These are phyloP conservation scores for Magnaporthiopsis poae DNA, from an alignment of 2,329 filamentous ascomycete genomes.

Conservation along the genomic window DNA sequence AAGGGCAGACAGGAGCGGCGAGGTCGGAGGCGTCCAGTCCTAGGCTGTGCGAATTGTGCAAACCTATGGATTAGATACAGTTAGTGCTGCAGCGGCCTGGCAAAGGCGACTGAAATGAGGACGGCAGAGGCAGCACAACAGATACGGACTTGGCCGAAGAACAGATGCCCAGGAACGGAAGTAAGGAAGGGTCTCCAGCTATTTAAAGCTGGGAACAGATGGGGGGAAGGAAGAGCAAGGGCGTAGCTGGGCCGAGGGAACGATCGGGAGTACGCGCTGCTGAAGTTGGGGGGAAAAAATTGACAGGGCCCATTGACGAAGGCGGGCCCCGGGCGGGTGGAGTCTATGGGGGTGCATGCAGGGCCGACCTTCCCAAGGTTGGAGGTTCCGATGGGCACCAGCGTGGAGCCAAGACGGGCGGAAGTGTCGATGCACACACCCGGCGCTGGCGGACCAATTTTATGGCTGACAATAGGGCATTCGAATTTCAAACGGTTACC, in stretches of 20 bases:
- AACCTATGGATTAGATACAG: not conserved
- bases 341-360: not conserved
- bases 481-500: too few species aligned
- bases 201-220: not conserved
- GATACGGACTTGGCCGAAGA: not conserved
- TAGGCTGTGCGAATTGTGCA: not conserved
- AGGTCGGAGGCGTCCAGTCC: not conserved
- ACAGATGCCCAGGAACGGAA: not conserved
- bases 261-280: not conserved
- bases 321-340: not conserved
- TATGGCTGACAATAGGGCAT: too few species aligned
- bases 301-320: not conserved
- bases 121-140: not conserved
- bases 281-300: not conserved
- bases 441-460: not conserved
- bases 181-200: too few species aligned
- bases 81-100: not conserved
- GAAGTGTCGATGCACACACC: not conserved
- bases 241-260: not conserved
- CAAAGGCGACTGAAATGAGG: too few species aligned
- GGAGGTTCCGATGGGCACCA: not conserved
- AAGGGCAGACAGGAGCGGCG: conserved; percentile 4
- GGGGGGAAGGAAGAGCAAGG: not conserved
- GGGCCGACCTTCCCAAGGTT: not conserved
- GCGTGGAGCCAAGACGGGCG: not conserved